Base-by-base conservation (phyloP, 345 rosid species). In the Theobroma cacao region DNA sequence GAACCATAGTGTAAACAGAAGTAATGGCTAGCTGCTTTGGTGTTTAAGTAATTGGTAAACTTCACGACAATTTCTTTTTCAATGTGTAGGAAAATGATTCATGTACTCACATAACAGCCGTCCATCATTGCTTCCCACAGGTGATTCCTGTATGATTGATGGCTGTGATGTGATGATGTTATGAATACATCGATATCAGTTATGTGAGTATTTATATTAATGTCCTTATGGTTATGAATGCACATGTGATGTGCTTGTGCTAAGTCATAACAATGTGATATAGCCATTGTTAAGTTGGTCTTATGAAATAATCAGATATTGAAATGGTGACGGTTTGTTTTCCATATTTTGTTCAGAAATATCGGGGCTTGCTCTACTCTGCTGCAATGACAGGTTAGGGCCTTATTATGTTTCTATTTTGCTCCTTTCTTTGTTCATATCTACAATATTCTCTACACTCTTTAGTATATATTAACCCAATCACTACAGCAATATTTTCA, bases 381-480 rank as follows among this genome's bases (percentile, higher is more conserved):
- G 80, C 91, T 85, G 94, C 90, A 30, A 84, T 88, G 93, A 82
- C 90, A 79, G 95, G 98, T 89, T 73, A 64, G 63, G 20, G 69
- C 70, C n/a, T 55, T 8, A 58, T 52, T 13, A 24, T 26, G 71
- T 68, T 38, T 38, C 26, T 40, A 0, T 33, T 9, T 52, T 34
- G 24, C n/a, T 72, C 43, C 13, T 34, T 33, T 6, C 11, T 72
- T 72, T 52, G 12, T 33, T 52, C 60, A 33, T 52, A 33, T 43
- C 30, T 17, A 31, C 28, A 43, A 26, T 26, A 26, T 50, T 50
- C 28, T 71, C 43, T 50, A 50, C 28, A 50, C 18, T 17, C 41
- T 43, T 26, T 68, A 30, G 28, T 11, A 4, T 52, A 20, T 50
- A 41, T 52, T 31, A 50, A 18, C 15, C 26, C 20, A 50, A 20